phyloP scores from a whole-genome alignment of 306 rosid genomes.

The Glycyrrhiza uralensis region DNA sequence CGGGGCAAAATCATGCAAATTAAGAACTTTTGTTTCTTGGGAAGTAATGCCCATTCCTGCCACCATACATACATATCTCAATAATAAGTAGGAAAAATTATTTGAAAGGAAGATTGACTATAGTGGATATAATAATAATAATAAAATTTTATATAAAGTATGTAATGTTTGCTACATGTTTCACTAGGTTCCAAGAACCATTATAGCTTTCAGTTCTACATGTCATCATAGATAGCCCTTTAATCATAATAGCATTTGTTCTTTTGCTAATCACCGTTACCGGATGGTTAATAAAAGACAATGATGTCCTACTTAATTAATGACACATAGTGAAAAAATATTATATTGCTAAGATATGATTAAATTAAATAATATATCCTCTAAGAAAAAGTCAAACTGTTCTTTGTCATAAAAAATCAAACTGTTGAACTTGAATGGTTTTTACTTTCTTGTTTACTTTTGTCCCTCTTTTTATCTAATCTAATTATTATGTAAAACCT shows the following conservation, averaged over 20 bases:
- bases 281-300: constrained; percentile 7
- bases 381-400: no score
- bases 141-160: constrained; percentile 1
- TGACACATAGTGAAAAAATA: neutral
- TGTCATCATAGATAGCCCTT: constrained; percentile 31
- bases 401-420: no score
- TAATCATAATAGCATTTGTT: constrained; percentile 19
- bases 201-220: constrained; percentile 1
- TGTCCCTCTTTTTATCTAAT: neutral
- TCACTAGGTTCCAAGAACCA: constrained; percentile 7
- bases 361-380: neutral
- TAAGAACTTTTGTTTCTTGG: constrained; percentile 29
- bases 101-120: neutral
- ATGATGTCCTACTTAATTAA: neutral
- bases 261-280: constrained; percentile 19
- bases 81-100: neutral
- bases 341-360: constrained; percentile 10
- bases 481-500: neutral
- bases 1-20: constrained; percentile 38
- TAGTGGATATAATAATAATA: no score
- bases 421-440: constrained; percentile 5
- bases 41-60: constrained; percentile 10
- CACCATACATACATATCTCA: no score
- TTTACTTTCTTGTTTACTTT: neutral
- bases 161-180: constrained; percentile 12